Conservation (phyloP, 331 rosid genomes). For the Dryas integrifolia region DNA sequence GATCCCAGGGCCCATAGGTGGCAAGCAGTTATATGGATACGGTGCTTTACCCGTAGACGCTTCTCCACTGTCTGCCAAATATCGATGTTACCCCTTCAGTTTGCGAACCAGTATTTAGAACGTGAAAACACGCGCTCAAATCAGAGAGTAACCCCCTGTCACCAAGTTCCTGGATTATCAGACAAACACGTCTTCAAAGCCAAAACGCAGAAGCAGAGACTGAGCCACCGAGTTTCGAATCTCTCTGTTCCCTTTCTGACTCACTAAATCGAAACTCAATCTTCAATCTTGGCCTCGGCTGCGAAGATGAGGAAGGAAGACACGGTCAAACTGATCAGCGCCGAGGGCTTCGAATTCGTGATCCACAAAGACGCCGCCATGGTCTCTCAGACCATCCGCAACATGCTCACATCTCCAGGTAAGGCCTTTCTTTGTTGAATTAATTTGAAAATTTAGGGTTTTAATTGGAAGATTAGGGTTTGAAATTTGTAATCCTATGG, state of each 20-base stretch:
- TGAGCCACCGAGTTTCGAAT: not conserved
- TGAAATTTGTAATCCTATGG: conserved; percentile 4
- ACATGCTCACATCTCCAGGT: conserved; percentile 99
- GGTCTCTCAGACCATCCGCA: conserved; percentile 97
- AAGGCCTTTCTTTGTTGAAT: conserved; percentile 2
- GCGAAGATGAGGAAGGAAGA: conserved; percentile 76
- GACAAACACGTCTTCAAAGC: not conserved
- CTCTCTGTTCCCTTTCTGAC: not conserved
- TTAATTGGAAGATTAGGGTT: not conserved
- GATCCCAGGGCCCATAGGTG: not conserved
- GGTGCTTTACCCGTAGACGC: not conserved
- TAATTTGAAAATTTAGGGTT: conserved; percentile 29
- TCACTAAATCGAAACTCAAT: not conserved
- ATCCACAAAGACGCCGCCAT: conserved; percentile 82
- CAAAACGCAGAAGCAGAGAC: not conserved
- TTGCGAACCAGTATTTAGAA: no score
- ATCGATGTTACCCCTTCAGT: no score
- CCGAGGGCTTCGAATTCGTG: conserved; percentile 92
- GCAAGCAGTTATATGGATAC: conserved; percentile 4
- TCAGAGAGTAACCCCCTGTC: no score
- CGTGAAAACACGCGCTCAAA: no score
- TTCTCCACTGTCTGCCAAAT: not conserved
- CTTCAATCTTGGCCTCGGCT: not conserved
- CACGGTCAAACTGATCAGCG: conserved; percentile 83
- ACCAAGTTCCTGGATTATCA: not conserved